phyloP scores from a whole-genome alignment of 2,329 filamentous ascomycete genomes.

The Dissoconium aciculare region DNA sequence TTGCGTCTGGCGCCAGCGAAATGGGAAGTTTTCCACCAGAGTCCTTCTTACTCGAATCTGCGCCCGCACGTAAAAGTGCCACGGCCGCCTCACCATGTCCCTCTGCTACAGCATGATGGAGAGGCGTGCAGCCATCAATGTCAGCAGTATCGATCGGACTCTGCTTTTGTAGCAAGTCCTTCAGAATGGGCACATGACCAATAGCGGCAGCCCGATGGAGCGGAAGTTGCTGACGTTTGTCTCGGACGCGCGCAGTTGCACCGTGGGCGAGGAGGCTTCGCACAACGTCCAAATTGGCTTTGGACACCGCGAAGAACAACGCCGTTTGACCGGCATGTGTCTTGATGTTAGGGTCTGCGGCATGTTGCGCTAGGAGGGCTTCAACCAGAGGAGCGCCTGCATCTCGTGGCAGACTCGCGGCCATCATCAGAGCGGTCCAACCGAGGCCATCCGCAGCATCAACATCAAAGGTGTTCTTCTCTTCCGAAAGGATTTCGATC shows the following conservation, averaged over 20 bases:
- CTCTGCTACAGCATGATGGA: constrained; percentile 75
- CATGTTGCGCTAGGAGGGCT: constrained; percentile 47
- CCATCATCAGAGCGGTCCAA: constrained; percentile 78
- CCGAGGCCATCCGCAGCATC: constrained; percentile 69
- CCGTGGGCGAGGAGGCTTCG: constrained; percentile 60
- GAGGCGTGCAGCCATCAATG: constrained; percentile 64
- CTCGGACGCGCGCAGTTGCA: constrained; percentile 65
- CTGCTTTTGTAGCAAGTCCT: constrained; percentile 50
- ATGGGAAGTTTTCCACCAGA: constrained; percentile 55
- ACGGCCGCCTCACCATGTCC: constrained; percentile 68
- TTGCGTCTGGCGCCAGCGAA: constrained; percentile 71
- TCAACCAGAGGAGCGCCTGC: constrained; percentile 56
- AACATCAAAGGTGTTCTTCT: constrained; percentile 56
- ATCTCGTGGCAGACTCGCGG: constrained; percentile 55
- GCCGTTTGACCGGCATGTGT: constrained; percentile 66
- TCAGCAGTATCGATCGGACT: constrained; percentile 79
- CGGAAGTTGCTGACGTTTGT: constrained; percentile 76
- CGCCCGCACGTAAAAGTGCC: constrained; percentile 66
- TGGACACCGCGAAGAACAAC: constrained; percentile 83
- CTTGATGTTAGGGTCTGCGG: constrained; percentile 58
- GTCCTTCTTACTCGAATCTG: constrained; percentile 66
- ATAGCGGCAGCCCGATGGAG: constrained; percentile 84
- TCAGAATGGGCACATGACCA: constrained; percentile 76
- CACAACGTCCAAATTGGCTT: constrained; percentile 70
- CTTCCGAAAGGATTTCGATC: constrained; percentile 53